Conservation (phyloP, 2,329 filamentous ascomycete genomes). For the Phyllosticta citrichinensis region DNA sequence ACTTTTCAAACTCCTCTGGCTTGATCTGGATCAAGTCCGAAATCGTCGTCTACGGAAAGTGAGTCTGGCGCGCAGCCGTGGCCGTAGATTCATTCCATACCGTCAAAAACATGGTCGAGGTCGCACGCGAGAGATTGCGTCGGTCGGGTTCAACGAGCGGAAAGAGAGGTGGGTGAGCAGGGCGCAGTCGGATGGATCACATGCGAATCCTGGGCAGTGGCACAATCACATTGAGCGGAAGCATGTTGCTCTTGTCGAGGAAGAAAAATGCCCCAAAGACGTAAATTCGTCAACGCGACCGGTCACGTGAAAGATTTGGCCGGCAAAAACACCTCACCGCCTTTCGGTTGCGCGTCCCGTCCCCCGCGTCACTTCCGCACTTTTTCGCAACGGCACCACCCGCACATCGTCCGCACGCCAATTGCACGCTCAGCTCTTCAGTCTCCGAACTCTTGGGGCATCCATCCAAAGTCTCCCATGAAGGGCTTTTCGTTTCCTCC, state of each 20-base stretch:
- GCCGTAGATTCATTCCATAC: not conserved
- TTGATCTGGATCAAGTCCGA: conserved; percentile 89
- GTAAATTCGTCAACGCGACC: not conserved
- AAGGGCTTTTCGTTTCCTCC: conserved; percentile 36
- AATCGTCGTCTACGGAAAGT: conserved; percentile 63
- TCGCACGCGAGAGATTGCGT: not conserved
- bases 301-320: not conserved
- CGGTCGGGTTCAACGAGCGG: not conserved
- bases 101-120: conserved; percentile 7
- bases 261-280: not conserved
- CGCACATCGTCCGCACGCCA: not conserved
- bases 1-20: conserved; percentile 78
- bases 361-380: not conserved
- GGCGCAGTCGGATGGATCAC: not conserved
- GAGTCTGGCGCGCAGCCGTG: not conserved
- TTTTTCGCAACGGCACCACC: not conserved
- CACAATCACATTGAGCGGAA: not conserved
- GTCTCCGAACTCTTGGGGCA: not conserved
- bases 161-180: not conserved
- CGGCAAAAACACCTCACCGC: conserved; percentile 3
- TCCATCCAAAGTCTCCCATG: not conserved
- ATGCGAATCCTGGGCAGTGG: not conserved
- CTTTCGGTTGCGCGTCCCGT: conserved; percentile 3
- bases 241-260: not conserved
- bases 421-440: not conserved